Conservation (phyloP, 257 asterid genomes). For the Marsdenia floribunda region DNA sequence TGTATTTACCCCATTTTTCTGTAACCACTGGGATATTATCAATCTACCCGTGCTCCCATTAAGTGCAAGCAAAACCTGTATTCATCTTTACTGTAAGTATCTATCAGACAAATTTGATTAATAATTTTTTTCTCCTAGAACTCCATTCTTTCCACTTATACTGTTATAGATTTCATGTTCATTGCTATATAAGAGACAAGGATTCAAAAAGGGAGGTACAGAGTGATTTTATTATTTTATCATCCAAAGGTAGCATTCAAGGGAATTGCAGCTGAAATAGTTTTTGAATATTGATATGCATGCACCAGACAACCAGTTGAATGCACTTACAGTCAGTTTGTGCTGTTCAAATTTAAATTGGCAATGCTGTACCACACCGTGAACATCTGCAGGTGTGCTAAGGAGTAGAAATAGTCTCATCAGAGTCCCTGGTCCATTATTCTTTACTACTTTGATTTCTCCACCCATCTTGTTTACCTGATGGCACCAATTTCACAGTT, state of each 20-base stretch:
- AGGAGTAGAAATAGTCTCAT: slow-evolving; percentile 67
- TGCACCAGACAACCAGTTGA: neutral
- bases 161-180: neutral
- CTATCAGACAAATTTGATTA: neutral
- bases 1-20: slow-evolving; percentile 48
- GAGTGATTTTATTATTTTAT: neutral
- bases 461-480: slow-evolving; percentile 96
- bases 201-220: neutral
- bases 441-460: slow-evolving; percentile 79
- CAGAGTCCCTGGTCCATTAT: slow-evolving; percentile 72
- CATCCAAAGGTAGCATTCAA: neutral
- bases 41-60: slow-evolving; percentile 64
- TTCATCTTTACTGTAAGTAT: slow-evolving; percentile 21
- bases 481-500: slow-evolving; percentile 16
- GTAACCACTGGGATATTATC: slow-evolving; percentile 59
- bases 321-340: slow-evolving; percentile 50
- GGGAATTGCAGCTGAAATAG: no score
- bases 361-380: slow-evolving; percentile 37
- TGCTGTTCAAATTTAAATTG: slow-evolving; percentile 47
- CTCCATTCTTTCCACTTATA: neutral
- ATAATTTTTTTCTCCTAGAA: neutral
- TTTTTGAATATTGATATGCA: neutral
- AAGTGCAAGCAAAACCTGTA: slow-evolving; percentile 88
- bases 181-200: neutral
- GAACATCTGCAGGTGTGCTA: slow-evolving; percentile 35